Evolutionary conservation across 805 yeast species (phyloP), one percentile per base, ranked within the genome.

Genomic region (Wickerhamomyces alni): DNA sequence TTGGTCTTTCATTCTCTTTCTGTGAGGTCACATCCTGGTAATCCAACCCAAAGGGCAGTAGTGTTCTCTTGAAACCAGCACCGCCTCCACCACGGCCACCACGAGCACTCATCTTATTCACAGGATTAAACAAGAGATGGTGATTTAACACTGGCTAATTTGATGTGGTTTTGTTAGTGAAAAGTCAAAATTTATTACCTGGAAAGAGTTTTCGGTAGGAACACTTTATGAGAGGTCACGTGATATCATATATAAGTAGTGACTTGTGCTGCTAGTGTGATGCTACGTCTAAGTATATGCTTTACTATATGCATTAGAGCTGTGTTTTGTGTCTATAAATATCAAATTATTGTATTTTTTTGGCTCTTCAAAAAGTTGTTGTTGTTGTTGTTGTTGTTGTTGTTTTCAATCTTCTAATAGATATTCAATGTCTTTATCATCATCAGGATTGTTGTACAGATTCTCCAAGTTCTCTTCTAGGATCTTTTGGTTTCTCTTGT

Each of bases 41-140:
- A 38, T 79, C 86, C 37, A 83, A 59, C 10, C 93, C 89, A 59
- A 82, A 80, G n/a, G 89, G 89, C 37, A 82, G 61, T 34, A 82
- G 61, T 31, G 52, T 55, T 35, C 57, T 54, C 35, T 57, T 47
- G 63, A 62, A 50, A 58, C 58, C 56, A 29, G 59, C 58, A n/a
- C 69, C 66, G 19, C 69, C 60, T 34, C 72, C 69, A 26, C 67
- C 66, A 48, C 77, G 44, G 30, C 64, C 70, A 45, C 78, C 57
- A 35, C 63, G 66, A 57, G 72, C 77, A 55, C 83, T 74, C 87
- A 80, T 80, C 17, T 19, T 24, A 12, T 13, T 30, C 30, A 19
- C 6, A 31, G 19, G 11, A 12, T 9, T 9, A 30, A 17, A 12
- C 8, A 8, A 17, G 17, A 15, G 24, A 7, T 6, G 6, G 9